Base-by-base conservation (phyloP, 352 stramenopile species). In the Vaucheria bursata region DNA sequence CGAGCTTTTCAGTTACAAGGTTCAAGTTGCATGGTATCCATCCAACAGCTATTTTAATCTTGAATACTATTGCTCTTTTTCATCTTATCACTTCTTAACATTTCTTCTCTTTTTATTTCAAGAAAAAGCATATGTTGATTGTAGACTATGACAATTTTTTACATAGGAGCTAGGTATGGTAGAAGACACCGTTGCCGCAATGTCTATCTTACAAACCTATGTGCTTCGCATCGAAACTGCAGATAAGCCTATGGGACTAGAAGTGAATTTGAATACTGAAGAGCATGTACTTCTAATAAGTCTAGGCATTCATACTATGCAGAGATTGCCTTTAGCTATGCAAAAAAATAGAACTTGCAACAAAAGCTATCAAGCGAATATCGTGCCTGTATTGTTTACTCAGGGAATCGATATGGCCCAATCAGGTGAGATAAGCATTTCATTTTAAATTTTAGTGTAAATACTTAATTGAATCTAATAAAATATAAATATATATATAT, bases 371-470 rank as follows among this genome's bases (percentile, higher is more conserved):
- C 32, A 25, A 29, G 12, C 18, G 1, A 12, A 6, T 32, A 80
- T 83, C n/a, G 50, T 71, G 18, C 78, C 78, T 8, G 78, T 83
- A 36, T 71, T 83, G 3, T 83, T 83, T 35, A 83, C 78, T 1
- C 78, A 83, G 40, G 78, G 78, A 7, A 83, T 83, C 18, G 78
- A 83, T 66, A 83, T 83, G 18, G 49, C 70, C 59, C 78, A 83
- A 74, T 72, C 65, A 72, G 31, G 65, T 72, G 53, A 7, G 53
- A 7, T 2, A 7, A 31, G 53, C 6, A 34, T 7, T 7, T 31
- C 2, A 7, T n/a, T n/a, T n/a, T n/a, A n/a, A n/a, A n/a, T n/a
- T n/a, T n/a, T n/a, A n/a, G n/a, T n/a, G n/a, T n/a, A n/a, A n/a
- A n/a, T n/a, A n/a, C n/a, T n/a, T n/a, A n/a, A n/a, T n/a, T n/a